Conservation (phyloP, 2,329 filamentous ascomycete species). For the Alternaria alternata region DNA sequence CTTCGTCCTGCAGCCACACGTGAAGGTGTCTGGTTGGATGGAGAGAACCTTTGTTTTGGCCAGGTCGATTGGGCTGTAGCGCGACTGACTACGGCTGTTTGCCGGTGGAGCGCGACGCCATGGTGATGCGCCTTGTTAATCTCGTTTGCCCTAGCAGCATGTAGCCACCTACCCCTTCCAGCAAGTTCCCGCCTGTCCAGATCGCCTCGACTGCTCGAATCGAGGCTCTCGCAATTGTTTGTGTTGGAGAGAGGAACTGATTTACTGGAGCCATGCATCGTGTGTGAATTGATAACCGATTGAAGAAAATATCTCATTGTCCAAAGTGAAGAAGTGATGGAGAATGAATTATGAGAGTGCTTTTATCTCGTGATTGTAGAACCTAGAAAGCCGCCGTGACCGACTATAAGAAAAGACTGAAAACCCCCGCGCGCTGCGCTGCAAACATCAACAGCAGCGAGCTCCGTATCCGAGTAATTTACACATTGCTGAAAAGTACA, state of each 20-base stretch:
- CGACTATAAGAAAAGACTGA: conserved; percentile 34
- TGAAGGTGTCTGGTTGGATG: background rate
- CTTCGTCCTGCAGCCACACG: background rate
- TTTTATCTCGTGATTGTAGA: conserved; percentile 30
- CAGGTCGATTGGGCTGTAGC: conserved; percentile 1
- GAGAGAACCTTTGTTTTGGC: background rate
- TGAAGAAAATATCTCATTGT: no score
- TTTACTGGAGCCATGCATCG: no score
- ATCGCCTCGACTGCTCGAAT: background rate
- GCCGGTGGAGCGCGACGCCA: conserved; percentile 4
- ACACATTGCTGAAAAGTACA: conserved; percentile 53
- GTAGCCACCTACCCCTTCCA: conserved; percentile 20
- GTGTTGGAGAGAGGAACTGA: background rate
- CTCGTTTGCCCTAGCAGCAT: conserved; percentile 27
- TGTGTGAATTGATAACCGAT: no score
- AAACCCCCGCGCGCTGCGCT: conserved; percentile 36
- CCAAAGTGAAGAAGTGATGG: background rate
- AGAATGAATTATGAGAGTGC: conserved; percentile 12
- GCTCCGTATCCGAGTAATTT: conserved; percentile 48
- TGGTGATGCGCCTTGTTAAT: conserved; percentile 35
- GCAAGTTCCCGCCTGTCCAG: conserved; percentile 4
- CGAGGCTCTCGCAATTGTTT: background rate
- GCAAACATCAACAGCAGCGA: conserved; percentile 38
- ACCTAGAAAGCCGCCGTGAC: conserved; percentile 37
- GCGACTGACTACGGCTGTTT: conserved; percentile 4